A percentile compares a stretch with the other conserved stretches of the same genome.
Conservation (phyloP, 495 filamentous ascomycete species). For the Entonaema liquescens region DNA sequence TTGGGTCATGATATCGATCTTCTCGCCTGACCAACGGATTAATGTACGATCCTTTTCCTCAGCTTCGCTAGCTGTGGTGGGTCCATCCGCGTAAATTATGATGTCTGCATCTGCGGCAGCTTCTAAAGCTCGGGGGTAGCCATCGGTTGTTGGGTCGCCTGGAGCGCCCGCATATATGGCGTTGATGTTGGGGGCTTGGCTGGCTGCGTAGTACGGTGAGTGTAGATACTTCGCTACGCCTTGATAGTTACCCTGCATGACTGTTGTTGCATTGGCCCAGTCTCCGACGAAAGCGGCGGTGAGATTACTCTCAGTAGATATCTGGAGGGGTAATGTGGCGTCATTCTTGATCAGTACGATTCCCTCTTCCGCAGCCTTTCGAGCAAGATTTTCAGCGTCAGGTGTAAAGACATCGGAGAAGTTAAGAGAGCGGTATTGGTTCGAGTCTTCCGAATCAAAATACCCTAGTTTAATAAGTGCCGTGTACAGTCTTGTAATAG, state of each 20-base stretch:
- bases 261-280: constrained; percentile 65
- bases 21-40: constrained; percentile 66
- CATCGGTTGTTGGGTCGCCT: constrained; percentile 44
- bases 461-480: constrained; percentile 65
- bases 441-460: constrained; percentile 58
- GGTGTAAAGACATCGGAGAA: constrained; percentile 62
- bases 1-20: constrained; percentile 63
- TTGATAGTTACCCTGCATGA: constrained; percentile 69
- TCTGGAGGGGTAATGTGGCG: constrained; percentile 57
- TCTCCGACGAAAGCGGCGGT: constrained; percentile 66
- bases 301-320: constrained; percentile 48
- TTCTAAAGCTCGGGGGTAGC: constrained; percentile 53
- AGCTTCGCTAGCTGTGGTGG: constrained; percentile 64
- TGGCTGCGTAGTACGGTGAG: constrained; percentile 62
- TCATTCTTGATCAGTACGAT: constrained; percentile 72
- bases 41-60: constrained; percentile 64
- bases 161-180: constrained; percentile 53
- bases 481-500: constrained; percentile 62
- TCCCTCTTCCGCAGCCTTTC: constrained; percentile 66
- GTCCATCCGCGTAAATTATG: constrained; percentile 66
- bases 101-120: constrained; percentile 63
- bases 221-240: constrained; percentile 53
- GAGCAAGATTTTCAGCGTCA: constrained; percentile 62
- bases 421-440: constrained; percentile 57
- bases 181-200: constrained; percentile 58